These are phyloP conservation scores for Ilex asprella DNA, from an alignment of 257 asterid genomes.

Conservation along the genomic window DNA sequence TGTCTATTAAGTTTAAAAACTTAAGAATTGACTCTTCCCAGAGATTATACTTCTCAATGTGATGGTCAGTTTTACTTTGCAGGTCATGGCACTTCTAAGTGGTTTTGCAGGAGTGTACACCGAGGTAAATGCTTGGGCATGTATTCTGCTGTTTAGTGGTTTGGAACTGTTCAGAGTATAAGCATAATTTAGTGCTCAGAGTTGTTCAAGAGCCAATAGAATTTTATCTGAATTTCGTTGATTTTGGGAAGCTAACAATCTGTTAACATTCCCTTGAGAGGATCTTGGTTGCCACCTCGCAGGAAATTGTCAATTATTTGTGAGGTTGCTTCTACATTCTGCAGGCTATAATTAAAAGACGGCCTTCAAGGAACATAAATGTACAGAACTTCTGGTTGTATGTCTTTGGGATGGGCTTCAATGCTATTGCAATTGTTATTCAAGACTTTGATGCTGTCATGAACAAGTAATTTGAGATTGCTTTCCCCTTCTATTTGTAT, in stretches of 20 bases:
- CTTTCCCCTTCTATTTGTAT: conserved; percentile 6
- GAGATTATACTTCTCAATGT: neutral
- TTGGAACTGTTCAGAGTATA: conserved; percentile 7
- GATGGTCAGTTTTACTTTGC: conserved; percentile 22
- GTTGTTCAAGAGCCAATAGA: conserved; percentile 8
- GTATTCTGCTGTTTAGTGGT: conserved; percentile 5
- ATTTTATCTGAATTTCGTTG: conserved; percentile 7
- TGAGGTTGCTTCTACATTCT: conserved; percentile 21
- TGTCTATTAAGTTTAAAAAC: neutral
- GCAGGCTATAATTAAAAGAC: conserved; percentile 88
- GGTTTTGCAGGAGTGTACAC: conserved; percentile 99
- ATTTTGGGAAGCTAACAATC: neutral
- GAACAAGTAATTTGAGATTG: conserved; percentile 54
- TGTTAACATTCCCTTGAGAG: neutral
- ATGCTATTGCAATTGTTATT: conserved; percentile 70
- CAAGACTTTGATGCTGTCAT: conserved; percentile 92
- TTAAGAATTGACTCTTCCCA: neutral
- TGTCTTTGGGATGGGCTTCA: conserved; percentile 96
- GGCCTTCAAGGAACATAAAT: conserved; percentile 95
- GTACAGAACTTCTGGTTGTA: conserved; percentile 99
- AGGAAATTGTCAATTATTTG: conserved; percentile 7
- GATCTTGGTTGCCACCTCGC: neutral
- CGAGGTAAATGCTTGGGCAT: conserved; percentile 51
- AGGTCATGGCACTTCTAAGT: conserved; percentile 99
- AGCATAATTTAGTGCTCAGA: conserved; percentile 3